Base-by-base conservation (phyloP, 129 eudicot species). In the Chrysanthemum seticuspe region DNA sequence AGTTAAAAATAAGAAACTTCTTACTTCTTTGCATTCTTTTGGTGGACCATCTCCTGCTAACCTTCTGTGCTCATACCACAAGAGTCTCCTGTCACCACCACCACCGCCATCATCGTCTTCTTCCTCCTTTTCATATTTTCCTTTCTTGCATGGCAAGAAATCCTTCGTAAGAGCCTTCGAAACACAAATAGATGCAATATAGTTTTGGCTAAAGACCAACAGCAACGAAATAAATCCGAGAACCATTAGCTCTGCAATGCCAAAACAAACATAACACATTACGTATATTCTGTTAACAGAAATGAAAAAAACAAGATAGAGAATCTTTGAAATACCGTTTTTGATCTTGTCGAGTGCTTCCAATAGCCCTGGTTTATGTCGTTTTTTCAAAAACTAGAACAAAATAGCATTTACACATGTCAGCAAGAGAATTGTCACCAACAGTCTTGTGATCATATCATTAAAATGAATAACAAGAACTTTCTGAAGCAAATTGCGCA, bases 141-240 rank as follows among this genome's bases (percentile, higher is more conserved):
- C 55, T 44, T 67, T 29, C 31, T 73, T 57, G 78, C 98, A 94
- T 11, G 98, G 98, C 81, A 90, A 80, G 93, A 94, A 86, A 18
- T 91, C 84, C 70, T 88, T 58, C n/a, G 88, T 91, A 23, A 79
- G 47, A 13, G 76, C 27, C 25, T 61, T 73, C 1, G 96, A 89
- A 54, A 94, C 70, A 76, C 98, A 94, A 6, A 94, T 70, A 3
- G 68, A 18, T 45, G 91, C 77, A 51, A 94, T 94, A 82, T 80
- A 86, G 73, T 71, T 84, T 74, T 94, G 98, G 71, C 93, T 82
- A 69, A 94, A 94, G 64, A 89, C 86, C 68, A 94, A 77, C 50
- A 88, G 84, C 61, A 94, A 75, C 48, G 98, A 94, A 72, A 94
- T 94, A 75, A 94, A 94, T 59, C 98, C 98, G 10, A 94, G 87